Conservation (phyloP, 1,139 yeast genomes). For the Sugiyamaella japonica region DNA sequence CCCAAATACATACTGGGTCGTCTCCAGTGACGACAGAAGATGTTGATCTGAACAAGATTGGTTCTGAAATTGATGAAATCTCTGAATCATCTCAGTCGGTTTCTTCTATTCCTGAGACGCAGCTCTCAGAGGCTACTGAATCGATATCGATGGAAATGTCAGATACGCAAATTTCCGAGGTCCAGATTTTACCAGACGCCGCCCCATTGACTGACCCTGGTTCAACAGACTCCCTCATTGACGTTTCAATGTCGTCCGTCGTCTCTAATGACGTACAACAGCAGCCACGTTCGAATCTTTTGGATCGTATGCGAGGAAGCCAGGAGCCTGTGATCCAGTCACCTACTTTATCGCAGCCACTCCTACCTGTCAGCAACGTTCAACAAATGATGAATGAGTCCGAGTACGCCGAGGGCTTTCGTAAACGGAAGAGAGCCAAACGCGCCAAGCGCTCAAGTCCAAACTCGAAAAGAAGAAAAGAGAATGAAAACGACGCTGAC, state of each 20-base stretch:
- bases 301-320: slow-evolving; percentile 1
- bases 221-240: not conserved
- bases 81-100: not conserved
- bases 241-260: not conserved
- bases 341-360: slow-evolving; percentile 14
- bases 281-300: not conserved
- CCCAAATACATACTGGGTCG: not conserved
- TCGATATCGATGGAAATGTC: not conserved
- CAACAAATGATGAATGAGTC: slow-evolving; percentile 20
- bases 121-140: not conserved
- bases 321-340: slow-evolving; percentile 2
- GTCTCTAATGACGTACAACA: not conserved
- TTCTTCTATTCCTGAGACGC: slow-evolving; percentile 4
- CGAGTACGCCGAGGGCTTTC: slow-evolving; percentile 22
- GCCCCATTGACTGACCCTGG: not conserved
- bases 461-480: not conserved
- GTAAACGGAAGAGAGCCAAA: slow-evolving; percentile 21
- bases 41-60: not conserved
- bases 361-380: slow-evolving; percentile 18
- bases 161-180: not conserved
- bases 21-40: not conserved
- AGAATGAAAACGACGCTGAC: slow-evolving; percentile 1
- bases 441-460: not conserved
- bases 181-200: too few species aligned
- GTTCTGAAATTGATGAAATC: not conserved